Percentiles rank a stretch among this genome's conserved stretches.
These are phyloP conservation scores for Penstemon newberryi DNA, from an alignment of 257 asterid species.

Conservation along the genomic window DNA sequence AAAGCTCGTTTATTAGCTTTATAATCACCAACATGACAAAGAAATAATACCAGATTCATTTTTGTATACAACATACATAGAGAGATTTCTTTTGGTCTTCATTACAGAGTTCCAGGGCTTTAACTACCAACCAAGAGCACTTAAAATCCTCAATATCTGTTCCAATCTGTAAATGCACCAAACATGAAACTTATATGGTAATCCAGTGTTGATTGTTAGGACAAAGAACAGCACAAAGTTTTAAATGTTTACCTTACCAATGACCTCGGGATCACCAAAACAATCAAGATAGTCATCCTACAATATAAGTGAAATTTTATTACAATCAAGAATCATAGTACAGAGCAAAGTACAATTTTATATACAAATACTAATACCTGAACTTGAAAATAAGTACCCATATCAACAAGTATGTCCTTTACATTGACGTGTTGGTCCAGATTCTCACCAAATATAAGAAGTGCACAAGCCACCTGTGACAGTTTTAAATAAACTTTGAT, in stretches of 20 bases:
- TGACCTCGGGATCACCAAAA: constrained; percentile 72
- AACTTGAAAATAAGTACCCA: constrained; percentile 96
- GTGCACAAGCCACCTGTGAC: constrained; percentile 85
- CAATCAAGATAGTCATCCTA: constrained; percentile 85
- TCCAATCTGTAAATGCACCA: constrained; percentile 59
- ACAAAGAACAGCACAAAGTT: not conserved
- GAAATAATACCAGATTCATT: too few species aligned
- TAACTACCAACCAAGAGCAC: constrained; percentile 95
- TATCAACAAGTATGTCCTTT: constrained; percentile 69
- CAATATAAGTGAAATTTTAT: constrained; percentile 1
- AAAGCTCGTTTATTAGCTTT: too few species aligned
- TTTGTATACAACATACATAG: too few species aligned
- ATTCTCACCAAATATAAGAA: constrained; percentile 84
- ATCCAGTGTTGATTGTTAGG: not conserved
- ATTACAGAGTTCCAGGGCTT: constrained; percentile 80
- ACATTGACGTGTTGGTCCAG: constrained; percentile 65
- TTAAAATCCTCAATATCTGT: constrained; percentile 95
- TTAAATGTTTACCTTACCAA: constrained; percentile 63
- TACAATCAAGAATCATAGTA: too few species aligned
- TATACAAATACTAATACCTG: constrained; percentile 51
- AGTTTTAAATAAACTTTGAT: too few species aligned
- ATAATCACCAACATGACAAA: too few species aligned
- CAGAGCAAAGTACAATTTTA: too few species aligned
- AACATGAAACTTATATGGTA: not conserved
- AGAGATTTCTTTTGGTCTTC: constrained; percentile 63